Base-by-base conservation (phyloP, 208 protist species). In the Trypanosomatidae sp. region DNA sequence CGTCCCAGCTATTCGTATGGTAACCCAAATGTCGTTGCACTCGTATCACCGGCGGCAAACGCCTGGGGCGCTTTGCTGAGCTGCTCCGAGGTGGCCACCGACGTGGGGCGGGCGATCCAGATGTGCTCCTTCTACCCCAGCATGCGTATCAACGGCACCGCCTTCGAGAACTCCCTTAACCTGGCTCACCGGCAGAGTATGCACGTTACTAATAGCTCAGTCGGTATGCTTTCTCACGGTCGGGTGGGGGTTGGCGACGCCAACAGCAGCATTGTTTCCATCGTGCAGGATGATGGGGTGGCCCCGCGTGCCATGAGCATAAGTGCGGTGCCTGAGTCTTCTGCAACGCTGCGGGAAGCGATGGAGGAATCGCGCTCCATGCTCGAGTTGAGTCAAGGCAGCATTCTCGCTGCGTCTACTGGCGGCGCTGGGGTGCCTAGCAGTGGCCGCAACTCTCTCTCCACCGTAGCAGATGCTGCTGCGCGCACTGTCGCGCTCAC, bases 91-190 rank as follows among this genome's bases (percentile, higher is more conserved):
- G 41, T 62, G n/a, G 68, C 67, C 55, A 56, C 53, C 5, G 78
- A 77, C 17, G 44, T 91, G 10, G 79, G 88, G 6, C 86, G 84
- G 8, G 87, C 89, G 2, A 50, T 91, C 8, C 74, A 83, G 39
- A 93, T 97, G 86, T 74, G 92, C 47, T 68, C 76, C 30, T 80
- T 84, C 13, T 95, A 95, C 73, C 90, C 92, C 5, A 66, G 90
- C 66, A 94, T 97, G 88, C 50, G 73, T 19, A 87, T 97, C 2
- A 65, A 52, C 7, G 84, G 78, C 12, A 97, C 92, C 4, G 88
- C 89, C 9, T 97, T 95, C 73, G 87, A 91, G 67, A 94, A 92
- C 71, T 79, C 72, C 44, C 73, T 91, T 25, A 73, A 78, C 47
- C 71, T 77, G 62, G 67, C 76, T 17, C 74, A 74, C 30, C 76